These are phyloP conservation scores for Dipteronia dyeriana DNA, from an alignment of 345 rosid genomes.

Conservation along the genomic window DNA sequence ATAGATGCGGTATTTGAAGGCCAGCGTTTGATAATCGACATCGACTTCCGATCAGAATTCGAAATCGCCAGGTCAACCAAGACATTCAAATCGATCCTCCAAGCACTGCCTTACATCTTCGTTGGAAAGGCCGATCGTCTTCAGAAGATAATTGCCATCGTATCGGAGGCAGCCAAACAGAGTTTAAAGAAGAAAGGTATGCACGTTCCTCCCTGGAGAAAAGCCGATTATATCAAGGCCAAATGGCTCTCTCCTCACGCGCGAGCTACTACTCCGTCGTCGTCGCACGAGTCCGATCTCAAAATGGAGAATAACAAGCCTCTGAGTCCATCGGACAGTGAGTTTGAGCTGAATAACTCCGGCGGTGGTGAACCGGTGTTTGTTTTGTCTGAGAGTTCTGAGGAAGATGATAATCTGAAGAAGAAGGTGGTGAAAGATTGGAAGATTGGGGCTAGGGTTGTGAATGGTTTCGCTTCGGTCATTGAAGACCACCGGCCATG, in stretches of 20 bases:
- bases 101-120: conserved; percentile 67
- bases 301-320: conserved; percentile 24
- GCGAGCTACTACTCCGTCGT: conserved; percentile 25
- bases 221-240: conserved; percentile 73
- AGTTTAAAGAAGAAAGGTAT: conserved; percentile 91
- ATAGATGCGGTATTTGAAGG: conserved; percentile 64
- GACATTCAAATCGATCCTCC: conserved; percentile 65
- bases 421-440: conserved; percentile 27
- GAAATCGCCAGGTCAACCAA: conserved; percentile 89
- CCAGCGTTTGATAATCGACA: conserved; percentile 67
- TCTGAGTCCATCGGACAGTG: conserved; percentile 18
- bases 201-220: conserved; percentile 90
- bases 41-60: conserved; percentile 82
- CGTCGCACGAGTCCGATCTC: conserved; percentile 9
- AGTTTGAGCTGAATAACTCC: neutral
- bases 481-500: conserved; percentile 33
- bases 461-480: conserved; percentile 61
- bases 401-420: conserved; percentile 38
- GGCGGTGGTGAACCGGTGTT: conserved; percentile 28
- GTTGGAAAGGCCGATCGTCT: conserved; percentile 77
- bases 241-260: conserved; percentile 76
- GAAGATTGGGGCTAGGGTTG: conserved; percentile 45
- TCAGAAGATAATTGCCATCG: conserved; percentile 54
- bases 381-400: conserved; percentile 27
- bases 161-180: conserved; percentile 74